Evolutionary conservation across 805 yeast genomes (phyloP), one percentile per base, ranked within the genome.

Genomic region (Barnettozyma siamensis): DNA sequence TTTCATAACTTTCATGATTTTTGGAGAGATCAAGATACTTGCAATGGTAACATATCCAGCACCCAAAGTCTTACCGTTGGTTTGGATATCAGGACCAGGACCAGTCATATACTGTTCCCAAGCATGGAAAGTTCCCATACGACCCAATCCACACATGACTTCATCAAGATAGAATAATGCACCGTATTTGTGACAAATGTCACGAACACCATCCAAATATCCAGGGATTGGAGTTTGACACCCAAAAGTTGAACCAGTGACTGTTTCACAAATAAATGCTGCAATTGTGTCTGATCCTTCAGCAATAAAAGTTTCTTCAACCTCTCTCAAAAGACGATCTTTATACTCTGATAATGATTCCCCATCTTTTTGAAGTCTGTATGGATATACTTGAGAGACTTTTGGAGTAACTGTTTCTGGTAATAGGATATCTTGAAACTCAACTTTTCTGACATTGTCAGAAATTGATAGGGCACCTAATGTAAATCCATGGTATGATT

Each of bases 131-230:
- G 67, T 57, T 32, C 78, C 78, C 54, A 69, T 64, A 48, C 79
- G 64, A 20, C 79, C 80, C 42, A 70, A 59, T 24, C 80, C 80
- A 53, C 76, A 71, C 78, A 74, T 73, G 33, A 74, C 73, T 58
- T 75, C 79, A 53, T 75, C 80, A 37, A 72, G 57, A 55, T 72
- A 64, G 51, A 75, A 60, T 42, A 73, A 55, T 18, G 70, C 69
- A 36, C 73, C 78, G 52, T 73, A 72, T 55, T 73, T 73, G 53
- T 71, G 67, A 45, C 77, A 72, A 37, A 75, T 57, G 29, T 62
- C 66, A 42, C 69, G 59, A 42, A 64, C 60, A 16, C 73, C 75
- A 41, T 66, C 71, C 43, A 71, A 59, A 53, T 72, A 72, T 17
- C 74, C 74, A 46, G 66, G 66, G 24, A 66, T 54, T 40, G 74